A percentile compares a stretch with the other conserved stretches of the same genome.
phyloP scores from a whole-genome alignment of 176 grass and related monocot genomes.

The Olyra latifolia region DNA sequence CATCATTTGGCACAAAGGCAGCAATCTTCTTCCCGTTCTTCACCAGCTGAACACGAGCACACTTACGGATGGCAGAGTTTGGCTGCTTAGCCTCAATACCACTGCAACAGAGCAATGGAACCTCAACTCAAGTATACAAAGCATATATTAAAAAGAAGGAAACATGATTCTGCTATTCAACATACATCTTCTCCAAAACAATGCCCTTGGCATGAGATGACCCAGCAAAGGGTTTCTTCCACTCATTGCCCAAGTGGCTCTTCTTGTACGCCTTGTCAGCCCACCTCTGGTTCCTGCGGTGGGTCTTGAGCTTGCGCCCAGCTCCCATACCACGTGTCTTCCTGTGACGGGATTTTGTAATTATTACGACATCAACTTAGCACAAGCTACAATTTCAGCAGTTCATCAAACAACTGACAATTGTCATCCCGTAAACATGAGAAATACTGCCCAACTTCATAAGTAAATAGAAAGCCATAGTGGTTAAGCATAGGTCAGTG shows the following conservation, averaged over 20 bases:
- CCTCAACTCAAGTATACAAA: background rate
- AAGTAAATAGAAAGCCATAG: background rate
- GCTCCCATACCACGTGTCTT: slow-evolving; percentile 76
- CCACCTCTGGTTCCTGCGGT: slow-evolving; percentile 70
- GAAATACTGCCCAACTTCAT: background rate
- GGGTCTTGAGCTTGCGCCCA: slow-evolving; percentile 65
- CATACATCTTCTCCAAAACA: slow-evolving; percentile 69
- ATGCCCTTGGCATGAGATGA: slow-evolving; percentile 73
- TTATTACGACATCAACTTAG: background rate
- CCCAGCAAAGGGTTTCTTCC: slow-evolving; percentile 70
- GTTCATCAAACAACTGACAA: background rate
- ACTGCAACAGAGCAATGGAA: slow-evolving; percentile 13
- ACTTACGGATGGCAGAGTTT: slow-evolving; percentile 71
- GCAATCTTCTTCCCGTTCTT: slow-evolving; percentile 77
- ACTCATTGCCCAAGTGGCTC: slow-evolving; percentile 67
- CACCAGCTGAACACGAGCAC: slow-evolving; percentile 61
- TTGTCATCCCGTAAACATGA: background rate
- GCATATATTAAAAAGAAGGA: background rate
- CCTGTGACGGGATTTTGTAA: slow-evolving; percentile 8
- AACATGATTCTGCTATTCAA: background rate
- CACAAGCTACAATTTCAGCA: background rate
- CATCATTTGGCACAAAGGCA: slow-evolving; percentile 65
- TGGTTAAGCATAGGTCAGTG: too few relatives aligned
- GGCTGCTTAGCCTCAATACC: slow-evolving; percentile 75
- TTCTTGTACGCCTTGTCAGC: slow-evolving; percentile 71